Evolutionary conservation across 768 basidiomycete species (phyloP).

Genomic region (Leccinum subtestaceum): DNA sequence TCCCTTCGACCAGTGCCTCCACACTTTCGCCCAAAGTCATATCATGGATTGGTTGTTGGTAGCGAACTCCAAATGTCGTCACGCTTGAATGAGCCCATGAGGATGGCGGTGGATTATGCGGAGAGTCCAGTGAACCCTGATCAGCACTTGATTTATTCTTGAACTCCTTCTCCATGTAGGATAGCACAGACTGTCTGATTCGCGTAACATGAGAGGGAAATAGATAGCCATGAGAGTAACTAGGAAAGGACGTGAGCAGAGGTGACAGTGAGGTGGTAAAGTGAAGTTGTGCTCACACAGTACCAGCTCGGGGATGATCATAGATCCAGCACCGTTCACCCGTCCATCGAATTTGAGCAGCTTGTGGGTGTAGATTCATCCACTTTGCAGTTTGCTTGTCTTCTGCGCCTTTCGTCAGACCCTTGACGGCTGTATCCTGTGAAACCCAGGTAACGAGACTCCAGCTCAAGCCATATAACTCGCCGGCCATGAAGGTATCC

Average conservation of each 20-base stretch:
- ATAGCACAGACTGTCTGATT: slow-evolving; percentile 54
- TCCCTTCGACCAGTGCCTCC: slow-evolving; percentile 93
- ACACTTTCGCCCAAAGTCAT: slow-evolving; percentile 69
- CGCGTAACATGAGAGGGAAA: slow-evolving; percentile 86
- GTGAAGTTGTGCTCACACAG: slow-evolving; percentile 61
- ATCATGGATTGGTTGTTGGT: slow-evolving; percentile 64
- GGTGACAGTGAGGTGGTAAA: neutral
- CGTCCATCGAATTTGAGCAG: slow-evolving; percentile 79
- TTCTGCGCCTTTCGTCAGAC: slow-evolving; percentile 76
- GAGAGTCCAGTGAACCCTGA: slow-evolving; percentile 20
- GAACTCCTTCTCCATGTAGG: slow-evolving; percentile 46
- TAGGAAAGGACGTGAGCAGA: slow-evolving; percentile 28
- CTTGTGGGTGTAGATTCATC: slow-evolving; percentile 84
- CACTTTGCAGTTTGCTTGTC: slow-evolving; percentile 92
- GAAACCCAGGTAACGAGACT: slow-evolving; percentile 85
- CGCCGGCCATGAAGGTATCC: slow-evolving; percentile 93
- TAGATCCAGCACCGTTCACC: slow-evolving; percentile 97
- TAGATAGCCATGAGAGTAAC: slow-evolving; percentile 92
- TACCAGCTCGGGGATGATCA: slow-evolving; percentile 92
- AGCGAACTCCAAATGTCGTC: slow-evolving; percentile 76
- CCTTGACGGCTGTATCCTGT: slow-evolving; percentile 65
- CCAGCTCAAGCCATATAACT: slow-evolving; percentile 88
- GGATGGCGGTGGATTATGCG: slow-evolving; percentile 44
- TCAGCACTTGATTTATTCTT: slow-evolving; percentile 35
- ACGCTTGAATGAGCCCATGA: slow-evolving; percentile 82